Conservation (phyloP, 352 stramenopile species). For the Globisporangium irregulare region DNA sequence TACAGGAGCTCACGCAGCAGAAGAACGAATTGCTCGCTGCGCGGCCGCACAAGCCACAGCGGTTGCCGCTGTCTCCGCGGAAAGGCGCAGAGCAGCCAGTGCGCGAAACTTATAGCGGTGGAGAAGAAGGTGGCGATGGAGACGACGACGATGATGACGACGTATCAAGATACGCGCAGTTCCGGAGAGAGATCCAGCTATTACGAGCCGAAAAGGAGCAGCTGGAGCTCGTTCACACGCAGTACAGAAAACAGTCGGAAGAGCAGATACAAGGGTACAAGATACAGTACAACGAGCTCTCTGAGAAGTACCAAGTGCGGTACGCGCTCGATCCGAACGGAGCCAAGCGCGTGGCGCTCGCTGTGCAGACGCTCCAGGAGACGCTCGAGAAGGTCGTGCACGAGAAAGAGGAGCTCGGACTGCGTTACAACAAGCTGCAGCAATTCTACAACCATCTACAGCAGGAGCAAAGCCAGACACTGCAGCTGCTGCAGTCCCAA, state of each 20-base stretch:
- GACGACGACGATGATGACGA: conserved; percentile 19
- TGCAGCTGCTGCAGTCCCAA: conserved; percentile 22
- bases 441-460: conserved; percentile 35
- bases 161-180: conserved; percentile 12
- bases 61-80: background rate
- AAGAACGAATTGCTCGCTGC: conserved; percentile 30
- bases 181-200: conserved; percentile 48
- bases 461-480: conserved; percentile 21
- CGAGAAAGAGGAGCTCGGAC: conserved; percentile 66
- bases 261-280: conserved; percentile 25
- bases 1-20: conserved; percentile 24
- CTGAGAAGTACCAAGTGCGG: conserved; percentile 49
- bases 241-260: conserved; percentile 38
- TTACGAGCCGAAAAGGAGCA: conserved; percentile 47
- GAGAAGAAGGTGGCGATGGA: conserved; percentile 18
- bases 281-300: conserved; percentile 31
- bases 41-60: conserved; percentile 14
- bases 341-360: conserved; percentile 44
- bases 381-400: conserved; percentile 51
- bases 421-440: conserved; percentile 38
- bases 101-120: background rate
- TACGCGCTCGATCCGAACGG: conserved; percentile 56
- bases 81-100: conserved; percentile 12
- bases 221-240: conserved; percentile 33
- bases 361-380: conserved; percentile 50